Evolutionary conservation across 23 red algal species (phyloP).

Genomic region (Gracilaria gracilis): DNA sequence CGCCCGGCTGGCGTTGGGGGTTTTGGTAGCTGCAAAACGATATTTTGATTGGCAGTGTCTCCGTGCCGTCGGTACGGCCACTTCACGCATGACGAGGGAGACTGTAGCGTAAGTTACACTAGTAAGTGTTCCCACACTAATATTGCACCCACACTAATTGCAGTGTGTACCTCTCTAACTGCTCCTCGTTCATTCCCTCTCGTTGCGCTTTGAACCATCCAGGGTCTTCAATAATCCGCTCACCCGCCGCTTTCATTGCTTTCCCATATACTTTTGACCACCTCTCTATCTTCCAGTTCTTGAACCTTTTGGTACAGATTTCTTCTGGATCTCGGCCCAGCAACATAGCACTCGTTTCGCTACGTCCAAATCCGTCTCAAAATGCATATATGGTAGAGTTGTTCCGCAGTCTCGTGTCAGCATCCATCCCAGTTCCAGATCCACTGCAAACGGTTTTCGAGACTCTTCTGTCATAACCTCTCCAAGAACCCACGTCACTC

Average conservation of each 20-base stretch:
- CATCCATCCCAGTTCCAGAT: conserved; percentile 17
- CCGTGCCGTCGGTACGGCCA: too few species aligned
- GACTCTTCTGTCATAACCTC: conserved; percentile 11
- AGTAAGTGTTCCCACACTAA: too few species aligned
- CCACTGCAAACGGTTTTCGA: neutral
- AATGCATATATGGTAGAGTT: neutral
- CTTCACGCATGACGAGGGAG: too few species aligned
- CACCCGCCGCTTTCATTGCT: neutral
- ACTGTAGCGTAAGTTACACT: too few species aligned
- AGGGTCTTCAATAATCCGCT: neutral
- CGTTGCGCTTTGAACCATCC: neutral
- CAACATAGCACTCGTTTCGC: conserved; percentile 3
- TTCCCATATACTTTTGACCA: neutral
- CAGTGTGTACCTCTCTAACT: neutral
- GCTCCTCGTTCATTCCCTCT: conserved; percentile 14
- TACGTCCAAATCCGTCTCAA: neutral
- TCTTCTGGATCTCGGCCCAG: conserved; percentile 8
- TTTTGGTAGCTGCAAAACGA: too few species aligned
- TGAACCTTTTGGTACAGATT: neutral
- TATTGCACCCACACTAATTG: too few species aligned
- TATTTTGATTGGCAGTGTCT: too few species aligned
- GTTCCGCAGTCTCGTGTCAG: conserved; percentile 9
- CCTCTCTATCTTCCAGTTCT: neutral
- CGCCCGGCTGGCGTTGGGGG: too few species aligned
- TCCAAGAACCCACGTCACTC: neutral